Percentiles rank a stretch among this genome's conserved stretches.
These are phyloP conservation scores for Mikania micrantha DNA, from an alignment of 129 eudicot species.

Conservation along the genomic window DNA sequence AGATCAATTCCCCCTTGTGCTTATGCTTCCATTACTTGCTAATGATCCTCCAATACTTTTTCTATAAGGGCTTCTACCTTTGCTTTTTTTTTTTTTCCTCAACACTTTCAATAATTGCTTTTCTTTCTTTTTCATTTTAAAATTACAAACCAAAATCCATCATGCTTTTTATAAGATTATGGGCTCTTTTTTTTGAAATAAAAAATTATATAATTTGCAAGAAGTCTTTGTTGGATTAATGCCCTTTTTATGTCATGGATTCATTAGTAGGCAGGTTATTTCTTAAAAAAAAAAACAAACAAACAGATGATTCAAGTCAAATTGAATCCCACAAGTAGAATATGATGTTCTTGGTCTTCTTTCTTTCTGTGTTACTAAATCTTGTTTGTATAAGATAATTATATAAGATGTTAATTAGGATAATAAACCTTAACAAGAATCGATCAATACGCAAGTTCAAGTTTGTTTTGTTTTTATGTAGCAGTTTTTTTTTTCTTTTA, in stretches of 20 bases:
- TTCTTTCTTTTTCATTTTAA: background rate
- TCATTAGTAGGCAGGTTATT: slow-evolving; percentile 27
- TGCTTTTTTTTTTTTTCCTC: background rate
- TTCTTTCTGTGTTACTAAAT: background rate
- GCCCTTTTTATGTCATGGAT: slow-evolving; percentile 34
- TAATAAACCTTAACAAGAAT: slow-evolving; percentile 2
- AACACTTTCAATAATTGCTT: slow-evolving; percentile 12
- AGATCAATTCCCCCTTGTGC: slow-evolving; percentile 25
- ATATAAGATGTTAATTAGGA: background rate
- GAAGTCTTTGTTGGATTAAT: slow-evolving; percentile 38
- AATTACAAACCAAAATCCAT: slow-evolving; percentile 13
- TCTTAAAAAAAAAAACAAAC: background rate
- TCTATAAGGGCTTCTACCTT: slow-evolving; percentile 7
- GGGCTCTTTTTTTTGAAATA: slow-evolving; percentile 8
- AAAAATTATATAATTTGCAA: slow-evolving; percentile 20
- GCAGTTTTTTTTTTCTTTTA: background rate
- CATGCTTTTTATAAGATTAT: slow-evolving; percentile 22
- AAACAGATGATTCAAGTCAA: slow-evolving; percentile 22
- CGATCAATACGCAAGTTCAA: background rate
- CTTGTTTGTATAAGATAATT: background rate
- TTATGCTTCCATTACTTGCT: slow-evolving; percentile 27
- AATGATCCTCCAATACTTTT: slow-evolving; percentile 16
- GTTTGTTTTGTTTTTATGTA: background rate
- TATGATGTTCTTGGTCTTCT: background rate
- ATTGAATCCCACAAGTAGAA: background rate